Evolutionary conservation across 2,329 filamentous ascomycete genomes (phyloP).

Genomic region (Rhexocercosporidium sp.): DNA sequence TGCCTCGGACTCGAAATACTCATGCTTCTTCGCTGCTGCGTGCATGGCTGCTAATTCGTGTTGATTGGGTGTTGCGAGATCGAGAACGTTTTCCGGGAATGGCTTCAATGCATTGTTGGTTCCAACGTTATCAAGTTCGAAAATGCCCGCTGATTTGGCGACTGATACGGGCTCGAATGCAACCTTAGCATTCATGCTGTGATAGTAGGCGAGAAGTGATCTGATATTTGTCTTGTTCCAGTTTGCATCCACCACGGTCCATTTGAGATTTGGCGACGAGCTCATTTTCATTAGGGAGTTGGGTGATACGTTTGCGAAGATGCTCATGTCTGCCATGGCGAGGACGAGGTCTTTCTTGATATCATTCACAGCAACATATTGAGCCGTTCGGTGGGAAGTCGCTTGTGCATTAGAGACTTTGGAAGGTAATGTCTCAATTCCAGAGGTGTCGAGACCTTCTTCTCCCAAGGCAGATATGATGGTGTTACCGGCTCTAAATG

Average conservation of each 20-base stretch:
- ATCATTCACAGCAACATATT: slow-evolving; percentile 92
- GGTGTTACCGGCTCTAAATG: slow-evolving; percentile 70
- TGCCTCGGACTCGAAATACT: slow-evolving; percentile 68
- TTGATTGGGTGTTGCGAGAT: slow-evolving; percentile 81
- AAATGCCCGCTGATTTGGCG: slow-evolving; percentile 77
- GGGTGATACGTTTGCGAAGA: slow-evolving; percentile 55
- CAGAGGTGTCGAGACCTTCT: slow-evolving; percentile 67
- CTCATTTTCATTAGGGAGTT: slow-evolving; percentile 36
- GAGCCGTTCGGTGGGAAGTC: slow-evolving; percentile 68
- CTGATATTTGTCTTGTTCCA: slow-evolving; percentile 73
- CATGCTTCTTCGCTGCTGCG: slow-evolving; percentile 66
- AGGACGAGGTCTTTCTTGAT: slow-evolving; percentile 81
- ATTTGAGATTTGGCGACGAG: slow-evolving; percentile 49
- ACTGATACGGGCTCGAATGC: slow-evolving; percentile 91
- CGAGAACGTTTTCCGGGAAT: slow-evolving; percentile 68
- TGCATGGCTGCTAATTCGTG: slow-evolving; percentile 85
- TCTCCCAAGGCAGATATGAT: slow-evolving; percentile 69
- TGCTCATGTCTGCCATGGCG: slow-evolving; percentile 91
- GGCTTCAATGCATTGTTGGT: slow-evolving; percentile 36
- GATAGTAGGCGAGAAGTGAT: slow-evolving; percentile 69
- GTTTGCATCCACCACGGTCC: slow-evolving; percentile 87
- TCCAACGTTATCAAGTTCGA: slow-evolving; percentile 37
- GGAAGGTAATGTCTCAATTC: slow-evolving; percentile 50
- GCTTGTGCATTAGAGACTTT: background rate
- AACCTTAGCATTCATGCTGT: slow-evolving; percentile 60